Conservation (phyloP, 2,329 filamentous ascomycete species). For the Phyllosticta ampelicida region DNA sequence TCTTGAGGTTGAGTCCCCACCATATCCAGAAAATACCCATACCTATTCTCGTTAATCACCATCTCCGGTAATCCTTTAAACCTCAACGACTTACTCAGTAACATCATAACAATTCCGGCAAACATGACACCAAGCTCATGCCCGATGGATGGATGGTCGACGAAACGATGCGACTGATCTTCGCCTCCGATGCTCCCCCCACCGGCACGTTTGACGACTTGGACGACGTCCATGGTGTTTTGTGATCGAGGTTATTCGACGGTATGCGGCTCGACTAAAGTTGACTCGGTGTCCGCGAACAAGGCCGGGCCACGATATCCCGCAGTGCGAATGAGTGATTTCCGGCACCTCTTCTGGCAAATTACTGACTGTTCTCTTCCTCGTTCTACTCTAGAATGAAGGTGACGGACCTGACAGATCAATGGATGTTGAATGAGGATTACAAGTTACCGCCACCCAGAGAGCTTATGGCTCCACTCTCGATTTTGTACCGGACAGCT, state of each 20-base stretch:
- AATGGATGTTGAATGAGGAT: neutral
- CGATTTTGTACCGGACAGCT: neutral
- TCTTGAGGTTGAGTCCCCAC: slow-evolving; percentile 13
- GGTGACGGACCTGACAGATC: neutral
- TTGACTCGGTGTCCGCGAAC: neutral
- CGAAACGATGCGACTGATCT: neutral
- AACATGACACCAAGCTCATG: slow-evolving; percentile 16
- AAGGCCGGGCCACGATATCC: neutral
- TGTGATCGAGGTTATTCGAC: neutral
- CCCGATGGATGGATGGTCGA: slow-evolving; percentile 12
- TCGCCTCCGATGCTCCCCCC: slow-evolving; percentile 1
- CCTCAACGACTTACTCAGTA: slow-evolving; percentile 10
- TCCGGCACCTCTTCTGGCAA: neutral
- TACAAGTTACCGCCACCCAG: neutral
- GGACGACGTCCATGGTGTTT: slow-evolving; percentile 2
- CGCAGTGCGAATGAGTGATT: neutral
- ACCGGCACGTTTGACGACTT: slow-evolving; percentile 1
- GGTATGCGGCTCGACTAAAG: neutral
- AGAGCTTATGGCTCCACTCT: neutral
- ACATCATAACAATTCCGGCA: slow-evolving; percentile 12
- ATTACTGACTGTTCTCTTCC: neutral
- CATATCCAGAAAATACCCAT: slow-evolving; percentile 13
- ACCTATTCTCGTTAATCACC: slow-evolving; percentile 5
- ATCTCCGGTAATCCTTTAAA: neutral
- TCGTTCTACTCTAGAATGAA: neutral